These are phyloP conservation scores for Globisporangium recalcitrans DNA, from an alignment of 352 stramenopile species.

Conservation along the genomic window DNA sequence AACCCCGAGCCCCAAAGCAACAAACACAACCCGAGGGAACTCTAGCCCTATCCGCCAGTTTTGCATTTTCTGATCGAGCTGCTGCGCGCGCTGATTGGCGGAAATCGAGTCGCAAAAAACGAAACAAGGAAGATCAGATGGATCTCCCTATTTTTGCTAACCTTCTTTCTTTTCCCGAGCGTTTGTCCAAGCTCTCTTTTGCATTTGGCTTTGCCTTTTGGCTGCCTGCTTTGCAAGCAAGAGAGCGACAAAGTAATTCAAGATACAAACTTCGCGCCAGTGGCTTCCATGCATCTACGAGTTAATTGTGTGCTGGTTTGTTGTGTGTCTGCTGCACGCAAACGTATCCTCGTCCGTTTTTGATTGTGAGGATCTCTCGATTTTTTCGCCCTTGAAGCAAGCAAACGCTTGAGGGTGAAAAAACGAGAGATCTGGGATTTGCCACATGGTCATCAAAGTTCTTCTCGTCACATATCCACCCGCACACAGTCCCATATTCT, in stretches of 20 bases:
- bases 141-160: neutral
- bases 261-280: too few relatives aligned
- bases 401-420: too few relatives aligned
- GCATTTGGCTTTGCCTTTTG: too few relatives aligned
- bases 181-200: neutral
- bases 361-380: too few relatives aligned
- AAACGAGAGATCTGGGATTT: neutral
- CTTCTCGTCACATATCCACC: neutral
- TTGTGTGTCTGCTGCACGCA: too few relatives aligned
- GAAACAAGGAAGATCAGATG: constrained; percentile 2
- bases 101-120: neutral
- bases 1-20: neutral
- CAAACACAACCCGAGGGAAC: neutral
- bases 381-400: too few relatives aligned
- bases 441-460: neutral
- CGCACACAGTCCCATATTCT: neutral
- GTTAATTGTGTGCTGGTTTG: too few relatives aligned
- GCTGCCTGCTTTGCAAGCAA: too few relatives aligned
- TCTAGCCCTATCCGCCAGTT: neutral
- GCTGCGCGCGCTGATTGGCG: neutral
- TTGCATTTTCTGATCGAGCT: neutral
- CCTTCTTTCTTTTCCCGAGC: constrained; percentile 1
- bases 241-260: too few relatives aligned
- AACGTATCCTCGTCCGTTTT: too few relatives aligned
- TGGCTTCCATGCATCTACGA: too few relatives aligned